Evolutionary conservation across 2,329 filamentous ascomycete genomes (phyloP).

Genomic region (Lecanicillium sp.): DNA sequence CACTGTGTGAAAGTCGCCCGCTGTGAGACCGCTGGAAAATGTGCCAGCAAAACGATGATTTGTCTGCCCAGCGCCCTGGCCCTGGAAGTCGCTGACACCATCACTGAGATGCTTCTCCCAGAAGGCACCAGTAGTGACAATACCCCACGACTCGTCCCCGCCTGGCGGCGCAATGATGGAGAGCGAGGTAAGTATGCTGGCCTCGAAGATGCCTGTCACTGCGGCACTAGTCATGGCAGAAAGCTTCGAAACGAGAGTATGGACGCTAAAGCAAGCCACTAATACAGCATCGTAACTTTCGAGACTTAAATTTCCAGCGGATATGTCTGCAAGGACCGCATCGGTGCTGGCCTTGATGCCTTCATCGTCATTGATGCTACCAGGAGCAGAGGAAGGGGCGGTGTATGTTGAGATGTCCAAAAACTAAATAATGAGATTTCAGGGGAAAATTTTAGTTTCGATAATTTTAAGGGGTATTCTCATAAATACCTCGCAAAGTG

Average conservation of each 20-base stretch:
- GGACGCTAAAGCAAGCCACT: conserved; percentile 82
- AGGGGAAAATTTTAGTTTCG: conserved; percentile 13
- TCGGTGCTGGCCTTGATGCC: conserved; percentile 60
- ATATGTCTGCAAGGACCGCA: conserved; percentile 53
- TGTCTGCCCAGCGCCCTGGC: conserved; percentile 30
- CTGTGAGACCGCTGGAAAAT: conserved; percentile 73
- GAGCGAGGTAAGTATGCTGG: conserved; percentile 62
- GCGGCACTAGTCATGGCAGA: conserved; percentile 26
- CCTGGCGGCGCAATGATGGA: conserved; percentile 33
- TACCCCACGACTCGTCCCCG: conserved; percentile 59
- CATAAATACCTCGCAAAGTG: conserved; percentile 30
- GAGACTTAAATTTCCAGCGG: conserved; percentile 30
- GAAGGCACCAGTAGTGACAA: conserved; percentile 79
- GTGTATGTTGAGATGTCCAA: conserved; percentile 58
- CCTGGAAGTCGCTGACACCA: conserved; percentile 61
- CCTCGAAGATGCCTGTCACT: conserved; percentile 74
- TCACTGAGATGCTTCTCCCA: conserved; percentile 69
- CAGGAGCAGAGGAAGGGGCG: conserved; percentile 53
- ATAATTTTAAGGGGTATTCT: not conserved
- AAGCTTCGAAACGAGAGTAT: conserved; percentile 65
- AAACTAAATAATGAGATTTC: conserved; percentile 26
- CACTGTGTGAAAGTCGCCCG: conserved; percentile 70
- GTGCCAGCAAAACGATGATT: conserved; percentile 66
- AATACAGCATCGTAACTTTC: conserved; percentile 66
- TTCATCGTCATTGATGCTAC: conserved; percentile 70